Percentiles rank a stretch among this genome's conserved stretches.
Evolutionary conservation across 495 filamentous ascomycete species (phyloP).

Genomic region (Pyrenopolyporus hunteri): DNA sequence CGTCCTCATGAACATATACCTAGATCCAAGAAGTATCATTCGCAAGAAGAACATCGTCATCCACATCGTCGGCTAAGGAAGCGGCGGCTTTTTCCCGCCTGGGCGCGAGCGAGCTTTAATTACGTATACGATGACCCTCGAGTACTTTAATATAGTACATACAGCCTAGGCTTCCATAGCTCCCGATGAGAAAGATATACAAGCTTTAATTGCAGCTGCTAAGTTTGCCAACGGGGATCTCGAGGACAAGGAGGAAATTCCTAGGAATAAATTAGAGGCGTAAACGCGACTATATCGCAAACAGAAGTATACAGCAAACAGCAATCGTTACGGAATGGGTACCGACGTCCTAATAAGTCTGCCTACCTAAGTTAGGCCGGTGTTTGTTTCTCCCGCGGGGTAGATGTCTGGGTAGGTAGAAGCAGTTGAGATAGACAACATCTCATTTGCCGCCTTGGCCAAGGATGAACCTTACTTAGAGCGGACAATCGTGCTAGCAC

Average conservation of each 20-base stretch:
- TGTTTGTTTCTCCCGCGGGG: background rate
- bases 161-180: too few species aligned
- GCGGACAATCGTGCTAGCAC: constrained; percentile 20
- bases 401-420: background rate
- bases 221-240: background rate
- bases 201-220: background rate
- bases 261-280: background rate
- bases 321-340: background rate
- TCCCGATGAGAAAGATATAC: too few species aligned
- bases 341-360: constrained; percentile 5
- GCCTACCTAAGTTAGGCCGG: background rate
- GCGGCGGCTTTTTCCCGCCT: constrained; percentile 3
- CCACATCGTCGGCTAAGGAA: constrained; percentile 16
- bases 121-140: background rate
- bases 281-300: background rate
- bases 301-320: background rate
- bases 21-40: constrained; percentile 20
- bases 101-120: constrained; percentile 15
- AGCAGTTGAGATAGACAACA: constrained; percentile 21
- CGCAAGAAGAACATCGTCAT: background rate
- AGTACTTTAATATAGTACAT: too few species aligned
- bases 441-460: constrained; percentile 8
- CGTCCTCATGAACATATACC: constrained; percentile 14
- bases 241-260: background rate
- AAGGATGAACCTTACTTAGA: constrained; percentile 14